phyloP scores from a whole-genome alignment of 208 protist genomes.

The Acanthamoeba rhysodes region DNA sequence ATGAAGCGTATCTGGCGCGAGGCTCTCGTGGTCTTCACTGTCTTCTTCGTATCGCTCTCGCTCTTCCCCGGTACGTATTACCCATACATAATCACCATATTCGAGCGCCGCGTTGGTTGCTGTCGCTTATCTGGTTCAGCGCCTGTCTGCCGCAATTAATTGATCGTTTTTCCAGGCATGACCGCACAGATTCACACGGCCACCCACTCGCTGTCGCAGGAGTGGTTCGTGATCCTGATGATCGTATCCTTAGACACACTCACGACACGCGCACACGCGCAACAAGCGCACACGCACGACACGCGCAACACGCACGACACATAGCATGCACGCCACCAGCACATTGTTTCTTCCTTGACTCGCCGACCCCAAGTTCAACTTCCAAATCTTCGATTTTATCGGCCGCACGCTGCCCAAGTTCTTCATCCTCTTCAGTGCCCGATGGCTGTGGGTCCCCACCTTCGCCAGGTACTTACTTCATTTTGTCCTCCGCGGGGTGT shows the following conservation, averaged over 20 bases:
- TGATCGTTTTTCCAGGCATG: neutral
- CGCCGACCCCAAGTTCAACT: slow-evolving; percentile 12
- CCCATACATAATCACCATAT: neutral
- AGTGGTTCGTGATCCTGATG: slow-evolving; percentile 78
- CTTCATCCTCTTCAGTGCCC: slow-evolving; percentile 75
- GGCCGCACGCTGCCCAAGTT: slow-evolving; percentile 79
- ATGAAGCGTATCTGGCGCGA: slow-evolving; percentile 76
- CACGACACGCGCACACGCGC: too few relatives aligned
- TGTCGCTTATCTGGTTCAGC: too few relatives aligned
- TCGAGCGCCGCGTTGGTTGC: neutral
- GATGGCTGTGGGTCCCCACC: slow-evolving; percentile 78
- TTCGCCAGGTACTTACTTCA: slow-evolving; percentile 13
- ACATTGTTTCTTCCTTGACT: neutral
- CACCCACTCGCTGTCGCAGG: neutral
- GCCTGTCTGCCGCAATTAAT: too few relatives aligned
- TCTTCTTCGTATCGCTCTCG: slow-evolving; percentile 83
- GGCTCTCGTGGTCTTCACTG: slow-evolving; percentile 80
- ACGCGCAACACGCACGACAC: too few relatives aligned
- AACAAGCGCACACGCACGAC: too few relatives aligned
- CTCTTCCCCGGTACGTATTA: slow-evolving; percentile 78
- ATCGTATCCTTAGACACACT: neutral
- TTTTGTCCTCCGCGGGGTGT: neutral
- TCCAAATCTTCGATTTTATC: slow-evolving; percentile 83
- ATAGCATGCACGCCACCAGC: too few relatives aligned
- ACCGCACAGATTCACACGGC: neutral